Conservation (phyloP, 2,329 filamentous ascomycete species). For the Aspergillus aculeatus region DNA sequence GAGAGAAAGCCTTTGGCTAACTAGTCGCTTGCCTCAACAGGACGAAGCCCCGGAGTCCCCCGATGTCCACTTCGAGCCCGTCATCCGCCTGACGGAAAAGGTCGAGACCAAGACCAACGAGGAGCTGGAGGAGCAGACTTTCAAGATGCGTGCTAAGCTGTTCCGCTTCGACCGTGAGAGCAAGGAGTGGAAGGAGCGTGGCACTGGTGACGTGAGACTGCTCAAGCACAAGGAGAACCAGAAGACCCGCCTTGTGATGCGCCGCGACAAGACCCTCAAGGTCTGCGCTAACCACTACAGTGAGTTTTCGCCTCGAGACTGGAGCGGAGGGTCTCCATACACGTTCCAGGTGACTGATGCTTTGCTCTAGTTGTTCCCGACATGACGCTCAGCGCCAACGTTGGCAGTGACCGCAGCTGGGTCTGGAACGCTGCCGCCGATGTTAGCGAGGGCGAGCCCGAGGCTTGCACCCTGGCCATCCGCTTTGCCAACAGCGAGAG, state of each 20-base stretch:
- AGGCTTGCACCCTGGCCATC: slow-evolving; percentile 93
- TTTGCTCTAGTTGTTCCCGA: slow-evolving; percentile 75
- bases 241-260: slow-evolving; percentile 97
- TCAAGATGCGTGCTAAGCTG: slow-evolving; percentile 99
- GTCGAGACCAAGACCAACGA: slow-evolving; percentile 98
- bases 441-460: slow-evolving; percentile 95
- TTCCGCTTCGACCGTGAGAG: slow-evolving; percentile 94
- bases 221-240: slow-evolving; percentile 98
- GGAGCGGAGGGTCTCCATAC: background rate
- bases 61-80: slow-evolving; percentile 95
- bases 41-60: slow-evolving; percentile 82
- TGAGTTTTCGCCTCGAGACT: slow-evolving; percentile 50
- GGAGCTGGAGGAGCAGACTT: slow-evolving; percentile 92
- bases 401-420: slow-evolving; percentile 97
- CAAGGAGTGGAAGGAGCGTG: slow-evolving; percentile 98
- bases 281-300: slow-evolving; percentile 99
- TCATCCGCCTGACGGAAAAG: slow-evolving; percentile 93
- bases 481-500: slow-evolving; percentile 97
- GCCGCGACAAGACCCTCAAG: slow-evolving; percentile 99
- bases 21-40: slow-evolving; percentile 28
- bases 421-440: slow-evolving; percentile 98
- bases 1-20: slow-evolving; percentile 6
- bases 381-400: slow-evolving; percentile 98
- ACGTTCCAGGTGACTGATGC: slow-evolving; percentile 18
- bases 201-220: slow-evolving; percentile 91